Evolutionary conservation across 805 yeast genomes (phyloP).

Genomic region (Saccharomyces kudriavzevii): DNA sequence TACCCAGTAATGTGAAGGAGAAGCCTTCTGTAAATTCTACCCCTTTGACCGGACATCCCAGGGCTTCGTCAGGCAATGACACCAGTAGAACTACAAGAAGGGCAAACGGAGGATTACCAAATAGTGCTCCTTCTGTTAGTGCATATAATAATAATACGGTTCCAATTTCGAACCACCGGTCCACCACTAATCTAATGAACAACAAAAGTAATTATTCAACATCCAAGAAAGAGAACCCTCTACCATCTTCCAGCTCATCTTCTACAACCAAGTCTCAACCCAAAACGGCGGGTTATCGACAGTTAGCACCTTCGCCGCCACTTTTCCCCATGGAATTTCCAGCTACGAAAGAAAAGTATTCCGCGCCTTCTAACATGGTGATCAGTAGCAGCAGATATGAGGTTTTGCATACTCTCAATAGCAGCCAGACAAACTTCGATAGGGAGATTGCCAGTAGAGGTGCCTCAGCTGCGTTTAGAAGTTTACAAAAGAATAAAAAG

Average conservation of each 20-base stretch:
- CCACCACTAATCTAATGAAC: background rate
- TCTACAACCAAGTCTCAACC: background rate
- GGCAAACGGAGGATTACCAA: background rate
- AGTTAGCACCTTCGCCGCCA: slow-evolving; percentile 4
- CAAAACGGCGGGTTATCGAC: background rate
- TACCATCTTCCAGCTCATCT: background rate
- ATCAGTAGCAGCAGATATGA: slow-evolving; percentile 30
- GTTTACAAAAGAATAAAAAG: slow-evolving; percentile 12
- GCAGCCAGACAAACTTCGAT: slow-evolving; percentile 1
- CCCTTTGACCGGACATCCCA: background rate
- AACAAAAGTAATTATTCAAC: background rate
- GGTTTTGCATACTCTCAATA: slow-evolving; percentile 22
- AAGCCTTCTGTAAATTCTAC: background rate
- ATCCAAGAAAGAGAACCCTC: background rate
- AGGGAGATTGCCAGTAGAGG: slow-evolving; percentile 23
- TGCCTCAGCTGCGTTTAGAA: slow-evolving; percentile 31
- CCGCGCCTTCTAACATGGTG: slow-evolving; percentile 25
- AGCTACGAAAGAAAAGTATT: slow-evolving; percentile 12
- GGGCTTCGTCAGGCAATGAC: background rate
- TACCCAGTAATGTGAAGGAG: background rate
- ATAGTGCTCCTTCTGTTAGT: background rate
- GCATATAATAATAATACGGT: background rate
- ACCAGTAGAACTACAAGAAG: background rate
- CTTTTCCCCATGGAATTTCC: slow-evolving; percentile 1
- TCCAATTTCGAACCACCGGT: background rate